Conservation (phyloP, 257 asterid genomes). For the Haberlea rhodopensis region DNA sequence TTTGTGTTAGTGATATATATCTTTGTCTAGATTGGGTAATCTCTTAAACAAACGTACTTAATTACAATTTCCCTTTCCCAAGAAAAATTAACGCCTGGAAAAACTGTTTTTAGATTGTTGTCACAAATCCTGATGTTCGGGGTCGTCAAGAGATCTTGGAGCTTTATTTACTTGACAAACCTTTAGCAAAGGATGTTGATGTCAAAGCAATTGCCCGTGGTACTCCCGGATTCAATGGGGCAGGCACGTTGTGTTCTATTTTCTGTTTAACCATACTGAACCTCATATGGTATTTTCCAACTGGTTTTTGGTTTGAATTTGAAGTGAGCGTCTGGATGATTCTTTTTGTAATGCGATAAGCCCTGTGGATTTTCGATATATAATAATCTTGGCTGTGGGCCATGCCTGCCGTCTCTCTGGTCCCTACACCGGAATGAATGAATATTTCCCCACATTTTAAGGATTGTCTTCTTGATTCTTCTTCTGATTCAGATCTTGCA, state of each 20-base stretch:
- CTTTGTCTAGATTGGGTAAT: not conserved
- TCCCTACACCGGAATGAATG: not conserved
- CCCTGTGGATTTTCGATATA: too few species aligned
- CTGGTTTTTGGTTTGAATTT: too few species aligned
- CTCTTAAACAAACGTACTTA: conserved; percentile 1
- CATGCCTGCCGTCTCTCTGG: too few species aligned
- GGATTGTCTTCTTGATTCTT: too few species aligned
- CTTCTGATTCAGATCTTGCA: conserved; percentile 42
- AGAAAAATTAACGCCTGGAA: conserved; percentile 21
- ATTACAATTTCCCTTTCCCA: conserved; percentile 12
- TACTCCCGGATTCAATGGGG: conserved; percentile 98
- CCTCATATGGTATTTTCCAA: not conserved
- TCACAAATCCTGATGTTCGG: conserved; percentile 88
- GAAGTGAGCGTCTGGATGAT: too few species aligned
- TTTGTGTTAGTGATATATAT: not conserved
- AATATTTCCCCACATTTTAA: not conserved
- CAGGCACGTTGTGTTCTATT: conserved; percentile 54
- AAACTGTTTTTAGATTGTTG: conserved; percentile 59
- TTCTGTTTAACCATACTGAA: not conserved
- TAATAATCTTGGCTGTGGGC: too few species aligned
- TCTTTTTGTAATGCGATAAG: too few species aligned
- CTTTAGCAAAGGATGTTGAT: conserved; percentile 79
- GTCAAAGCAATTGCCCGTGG: conserved; percentile 92
- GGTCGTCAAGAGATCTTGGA: conserved; percentile 94
- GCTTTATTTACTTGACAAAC: conserved; percentile 88